Base-by-base conservation (phyloP, 257 asterid genomes). In the Cynanchum wilfordii region DNA sequence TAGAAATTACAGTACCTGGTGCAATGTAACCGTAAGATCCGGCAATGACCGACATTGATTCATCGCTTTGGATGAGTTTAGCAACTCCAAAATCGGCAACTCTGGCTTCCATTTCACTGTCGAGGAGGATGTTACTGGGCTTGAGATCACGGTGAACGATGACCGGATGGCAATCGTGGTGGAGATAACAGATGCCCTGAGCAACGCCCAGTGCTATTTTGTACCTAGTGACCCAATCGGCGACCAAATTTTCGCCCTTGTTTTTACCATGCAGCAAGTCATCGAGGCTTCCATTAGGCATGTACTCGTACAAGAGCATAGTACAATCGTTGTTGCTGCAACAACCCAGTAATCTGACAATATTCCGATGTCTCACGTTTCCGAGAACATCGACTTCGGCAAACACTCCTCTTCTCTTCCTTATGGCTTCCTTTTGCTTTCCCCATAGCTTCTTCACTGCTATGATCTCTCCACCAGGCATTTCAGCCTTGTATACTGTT, bases 21-120 rank as follows among this genome's bases (percentile, higher is more conserved):
- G 98, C 98, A 60, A 94, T 94, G 88, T 91, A 94, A 68, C 98
- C 98, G 20, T 89, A 94, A 1, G 97, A 91, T 73, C 98, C 98
- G 0, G 98, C 98, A 64, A 94, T 83, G 3, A 92, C 95, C 0
- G 98, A 94, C 97, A 91, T 91, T 4, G 95, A 84, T 68, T 89
- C 96, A 12, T 90, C 90, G 60, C 68, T 74, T 68, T 87, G 89
- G 59, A 87, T 84, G 78, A 92, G 72, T 81, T 92, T 92, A 0
- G 98, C 98, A 9, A 92, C 91, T 10, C 98, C 98, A 64, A 92
- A 92, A 80, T 92, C 98, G 0, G 98, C 98, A 7, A 92, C 95
- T 12, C 96, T 71, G 10, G 96, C 98, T 76, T 87, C 96, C 94
- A 90, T 85, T 10, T 87, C 86, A 12, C 73, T 69, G 1, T 92